Conservation (phyloP, 306 rosid species). For the Sesbania bispinosa region DNA sequence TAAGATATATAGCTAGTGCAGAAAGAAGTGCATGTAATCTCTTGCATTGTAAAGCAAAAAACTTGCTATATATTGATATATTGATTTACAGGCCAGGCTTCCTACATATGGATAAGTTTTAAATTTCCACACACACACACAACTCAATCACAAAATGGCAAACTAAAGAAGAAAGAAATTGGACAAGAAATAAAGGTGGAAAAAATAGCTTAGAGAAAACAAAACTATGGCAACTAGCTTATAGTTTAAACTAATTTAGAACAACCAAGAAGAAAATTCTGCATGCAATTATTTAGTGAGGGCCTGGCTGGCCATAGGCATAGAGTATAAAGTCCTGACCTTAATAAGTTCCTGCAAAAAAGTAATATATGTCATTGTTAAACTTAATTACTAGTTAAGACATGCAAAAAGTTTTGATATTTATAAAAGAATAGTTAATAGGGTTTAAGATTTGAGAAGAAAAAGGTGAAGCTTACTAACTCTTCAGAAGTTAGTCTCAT, state of each 20-base stretch:
- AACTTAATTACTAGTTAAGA: not conserved
- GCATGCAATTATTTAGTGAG: not conserved
- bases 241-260: not conserved
- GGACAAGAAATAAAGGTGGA: not conserved
- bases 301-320: not conserved
- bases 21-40: no score
- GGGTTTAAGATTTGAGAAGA: not conserved
- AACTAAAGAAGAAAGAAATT: not conserved
- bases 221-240: not conserved
- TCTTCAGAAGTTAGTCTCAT: not conserved
- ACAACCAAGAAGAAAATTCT: not conserved
- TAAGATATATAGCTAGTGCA: no score
- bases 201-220: not conserved
- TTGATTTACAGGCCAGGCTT: not conserved
- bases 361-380: not conserved
- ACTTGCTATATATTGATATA: not conserved
- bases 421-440: not conserved
- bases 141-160: not conserved
- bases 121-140: not conserved
- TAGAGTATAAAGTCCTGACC: no score
- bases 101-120: not conserved
- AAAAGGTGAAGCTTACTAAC: not conserved
- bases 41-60: not conserved
- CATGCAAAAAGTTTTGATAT: not conserved
- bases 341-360: conserved; percentile 13